phyloP scores from a whole-genome alignment of 2,329 filamentous ascomycete species.

The Paraphaeosphaeria minitans region DNA sequence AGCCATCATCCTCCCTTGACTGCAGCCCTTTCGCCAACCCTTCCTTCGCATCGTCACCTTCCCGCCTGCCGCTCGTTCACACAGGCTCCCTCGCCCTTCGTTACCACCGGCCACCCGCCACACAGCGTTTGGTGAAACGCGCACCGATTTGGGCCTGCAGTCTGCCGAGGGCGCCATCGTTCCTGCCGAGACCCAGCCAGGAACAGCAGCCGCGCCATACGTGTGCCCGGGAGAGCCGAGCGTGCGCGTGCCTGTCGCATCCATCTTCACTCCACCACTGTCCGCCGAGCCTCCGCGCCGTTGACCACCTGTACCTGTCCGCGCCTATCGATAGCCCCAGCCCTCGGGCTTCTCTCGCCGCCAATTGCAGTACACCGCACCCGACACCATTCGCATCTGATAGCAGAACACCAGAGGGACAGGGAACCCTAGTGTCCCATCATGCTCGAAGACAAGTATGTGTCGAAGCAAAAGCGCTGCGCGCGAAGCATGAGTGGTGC shows the following conservation, averaged over 20 bases:
- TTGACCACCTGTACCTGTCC: conserved; percentile 1
- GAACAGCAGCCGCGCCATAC: conserved; percentile 6
- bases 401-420: conserved; percentile 5
- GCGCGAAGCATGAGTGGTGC: conserved; percentile 12
- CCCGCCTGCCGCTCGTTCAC: conserved; percentile 15
- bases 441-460: conserved; percentile 51
- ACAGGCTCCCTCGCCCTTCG: conserved; percentile 11
- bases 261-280: conserved; percentile 4
- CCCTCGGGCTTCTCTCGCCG: not conserved
- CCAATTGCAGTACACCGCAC: conserved; percentile 1
- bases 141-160: conserved; percentile 30
- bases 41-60: conserved; percentile 7
- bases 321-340: conserved; percentile 21
- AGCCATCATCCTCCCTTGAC: not conserved
- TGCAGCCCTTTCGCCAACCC: conserved; percentile 3
- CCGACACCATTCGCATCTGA: conserved; percentile 7
- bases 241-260: conserved; percentile 12
- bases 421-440: conserved; percentile 20
- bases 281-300: conserved; percentile 3
- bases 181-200: conserved; percentile 1
- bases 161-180: conserved; percentile 13
- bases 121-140: conserved; percentile 44
- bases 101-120: conserved; percentile 10
- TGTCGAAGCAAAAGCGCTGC: conserved; percentile 14
- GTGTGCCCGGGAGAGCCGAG: conserved; percentile 1